Evolutionary conservation across 805 yeast genomes (phyloP).

Genomic region (Candida multigemmis): DNA sequence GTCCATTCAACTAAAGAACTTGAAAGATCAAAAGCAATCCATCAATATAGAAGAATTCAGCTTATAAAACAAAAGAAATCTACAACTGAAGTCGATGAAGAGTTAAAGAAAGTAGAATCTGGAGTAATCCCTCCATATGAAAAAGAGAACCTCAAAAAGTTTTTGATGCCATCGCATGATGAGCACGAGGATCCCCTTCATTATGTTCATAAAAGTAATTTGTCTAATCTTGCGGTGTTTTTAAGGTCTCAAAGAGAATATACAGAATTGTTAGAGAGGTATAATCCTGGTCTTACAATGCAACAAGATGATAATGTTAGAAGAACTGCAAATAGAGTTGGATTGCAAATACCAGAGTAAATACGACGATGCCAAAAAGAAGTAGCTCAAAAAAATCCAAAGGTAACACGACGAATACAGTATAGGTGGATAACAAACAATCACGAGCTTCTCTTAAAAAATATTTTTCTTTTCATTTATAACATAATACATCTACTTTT

Average conservation of each 20-base stretch:
- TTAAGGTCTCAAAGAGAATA: constrained; percentile 68
- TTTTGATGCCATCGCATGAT: constrained; percentile 4
- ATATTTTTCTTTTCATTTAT: too few species aligned
- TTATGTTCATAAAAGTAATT: constrained; percentile 12
- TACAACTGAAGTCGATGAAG: constrained; percentile 21
- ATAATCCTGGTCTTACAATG: constrained; percentile 77
- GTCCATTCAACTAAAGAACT: constrained; percentile 29
- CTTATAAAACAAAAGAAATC: constrained; percentile 26
- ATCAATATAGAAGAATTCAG: constrained; percentile 41
- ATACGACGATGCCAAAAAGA: constrained; percentile 3
- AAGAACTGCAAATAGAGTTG: constrained; percentile 83
- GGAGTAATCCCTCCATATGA: constrained; percentile 6
- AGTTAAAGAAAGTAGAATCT: constrained; percentile 12
- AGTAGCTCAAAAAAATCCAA: too few species aligned
- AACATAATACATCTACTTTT: too few species aligned
- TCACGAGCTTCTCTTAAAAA: too few species aligned
- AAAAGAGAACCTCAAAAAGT: constrained; percentile 5
- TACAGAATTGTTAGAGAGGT: constrained; percentile 70
- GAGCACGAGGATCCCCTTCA: constrained; percentile 2
- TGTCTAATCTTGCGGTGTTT: constrained; percentile 53
- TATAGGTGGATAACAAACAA: too few species aligned
- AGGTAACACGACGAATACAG: too few species aligned
- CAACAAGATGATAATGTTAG: constrained; percentile 70
- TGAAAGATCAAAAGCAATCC: constrained; percentile 36
- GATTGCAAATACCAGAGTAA: constrained; percentile 41